Conservation (phyloP, 352 stramenopile species). For the Heterotrichella gracilis region DNA sequence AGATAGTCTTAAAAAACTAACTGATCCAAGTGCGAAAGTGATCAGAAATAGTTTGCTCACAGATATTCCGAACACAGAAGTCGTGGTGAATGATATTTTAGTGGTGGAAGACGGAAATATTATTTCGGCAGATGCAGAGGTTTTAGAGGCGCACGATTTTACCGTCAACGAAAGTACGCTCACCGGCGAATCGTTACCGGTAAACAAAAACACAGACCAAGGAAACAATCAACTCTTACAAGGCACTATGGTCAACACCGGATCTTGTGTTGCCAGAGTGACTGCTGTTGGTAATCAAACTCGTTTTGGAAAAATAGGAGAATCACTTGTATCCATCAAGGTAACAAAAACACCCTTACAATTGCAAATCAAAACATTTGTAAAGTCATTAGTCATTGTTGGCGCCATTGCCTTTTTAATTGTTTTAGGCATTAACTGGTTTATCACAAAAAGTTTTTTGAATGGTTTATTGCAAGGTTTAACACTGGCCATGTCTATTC, state of each 20-base stretch:
- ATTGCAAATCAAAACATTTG: background rate
- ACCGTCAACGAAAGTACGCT: background rate
- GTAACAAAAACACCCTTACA: background rate
- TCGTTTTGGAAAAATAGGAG: background rate
- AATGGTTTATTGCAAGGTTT: background rate
- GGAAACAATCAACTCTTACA: background rate
- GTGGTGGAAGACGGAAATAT: background rate
- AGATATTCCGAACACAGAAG: background rate
- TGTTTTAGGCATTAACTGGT: background rate
- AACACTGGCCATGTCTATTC: background rate
- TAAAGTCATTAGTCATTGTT: background rate
- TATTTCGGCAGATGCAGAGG: background rate
- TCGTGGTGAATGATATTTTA: background rate
- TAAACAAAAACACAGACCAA: background rate
- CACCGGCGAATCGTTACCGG: background rate
- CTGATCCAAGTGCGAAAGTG: background rate
- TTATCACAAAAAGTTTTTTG: too few relatives aligned
- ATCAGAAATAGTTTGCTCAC: background rate
- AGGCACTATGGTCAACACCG: background rate
- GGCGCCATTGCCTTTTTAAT: background rate
- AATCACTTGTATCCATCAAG: background rate
- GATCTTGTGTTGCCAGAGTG: background rate
- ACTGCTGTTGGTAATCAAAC: background rate
- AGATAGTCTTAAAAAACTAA: background rate
- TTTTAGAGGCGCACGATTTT: background rate